Base-by-base conservation (phyloP, 2,329 filamentous ascomycete species). In the Colletotrichum sublineola region DNA sequence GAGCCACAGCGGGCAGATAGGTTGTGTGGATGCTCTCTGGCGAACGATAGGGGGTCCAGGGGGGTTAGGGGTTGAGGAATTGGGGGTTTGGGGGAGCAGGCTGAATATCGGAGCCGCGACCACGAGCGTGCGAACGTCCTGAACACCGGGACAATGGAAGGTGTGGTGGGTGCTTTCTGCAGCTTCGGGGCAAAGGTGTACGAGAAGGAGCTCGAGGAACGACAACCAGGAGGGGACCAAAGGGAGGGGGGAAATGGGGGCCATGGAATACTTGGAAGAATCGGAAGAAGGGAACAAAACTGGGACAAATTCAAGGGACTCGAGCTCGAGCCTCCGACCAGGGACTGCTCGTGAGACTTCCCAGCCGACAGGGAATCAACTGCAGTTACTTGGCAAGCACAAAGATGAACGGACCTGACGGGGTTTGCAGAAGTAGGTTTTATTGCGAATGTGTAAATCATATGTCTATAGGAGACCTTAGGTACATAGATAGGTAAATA, bases 151-250 rank as follows among this genome's bases (percentile, higher is more conserved):
- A 11, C 8, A 9, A 12, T 61, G 64, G 64, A 58, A 38, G 40
- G 12, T 46, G 64, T 46, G 50, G 64, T 71, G 64, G 64, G 44
- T 67, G 56, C 68, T 60, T 53, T 53, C 24, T 62, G n/a, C 57
- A 55, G 33, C 38, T 50, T 68, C 68, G 68, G 68, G 68, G 33
- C 50, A 68, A 71, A 68, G 29, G 64, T 50, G 50, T 33, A 63
- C 68, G 68, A 67, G 63, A 31, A n/a, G 6, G 31, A 36, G 31
- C 31, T 36, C 29, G 33, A 38, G 53, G 50, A 68, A 63, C 44
- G 44, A 68, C 24, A 14, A 57, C 29, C 42, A 42, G 63, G 29
- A 71, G 42, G 56, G 48, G 52, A 60, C 44, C 42, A 46, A 68
- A 48, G 67, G 46, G 52, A 52, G 56, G 56, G 24, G 24, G 20